Conservation (phyloP, 1,284 basidiomycete genomes). For the Fomitopsis schrenkii region DNA sequence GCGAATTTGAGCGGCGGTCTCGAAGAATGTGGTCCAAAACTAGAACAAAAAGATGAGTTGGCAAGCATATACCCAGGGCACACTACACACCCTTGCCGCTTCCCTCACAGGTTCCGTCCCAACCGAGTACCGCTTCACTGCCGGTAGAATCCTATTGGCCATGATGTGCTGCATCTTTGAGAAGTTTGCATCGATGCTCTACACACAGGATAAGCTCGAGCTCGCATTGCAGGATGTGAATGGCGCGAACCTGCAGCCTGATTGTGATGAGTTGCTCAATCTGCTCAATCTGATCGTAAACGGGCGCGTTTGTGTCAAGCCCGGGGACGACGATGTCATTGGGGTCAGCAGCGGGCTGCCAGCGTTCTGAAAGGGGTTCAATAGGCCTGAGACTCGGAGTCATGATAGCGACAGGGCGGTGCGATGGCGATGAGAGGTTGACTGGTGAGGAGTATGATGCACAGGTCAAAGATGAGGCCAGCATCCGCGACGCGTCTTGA, state of each 20-base stretch:
- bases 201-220: slow-evolving; percentile 10
- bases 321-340: slow-evolving; percentile 66
- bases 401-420: not conserved
- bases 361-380: slow-evolving; percentile 39
- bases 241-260: slow-evolving; percentile 61
- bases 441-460: too few species aligned
- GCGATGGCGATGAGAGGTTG: not conserved
- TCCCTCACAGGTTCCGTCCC: slow-evolving; percentile 86
- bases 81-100: slow-evolving; percentile 71
- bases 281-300: slow-evolving; percentile 87
- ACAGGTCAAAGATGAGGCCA: too few species aligned
- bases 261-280: slow-evolving; percentile 95
- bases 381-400: slow-evolving; percentile 19
- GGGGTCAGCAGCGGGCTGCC: slow-evolving; percentile 63
- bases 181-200: slow-evolving; percentile 95
- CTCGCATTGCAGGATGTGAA: not conserved
- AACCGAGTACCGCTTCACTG: slow-evolving; percentile 85
- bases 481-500: not conserved
- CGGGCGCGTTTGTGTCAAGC: slow-evolving; percentile 69
- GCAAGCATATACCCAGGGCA: not conserved
- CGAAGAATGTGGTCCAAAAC: slow-evolving; percentile 98
- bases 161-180: slow-evolving; percentile 87
- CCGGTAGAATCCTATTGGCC: slow-evolving; percentile 77
- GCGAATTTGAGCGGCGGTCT: slow-evolving; percentile 83
- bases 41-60: slow-evolving; percentile 24